Evolutionary conservation across 176 grass and related monocot species (phyloP).

Genomic region (Aegilops sharonensis): DNA sequence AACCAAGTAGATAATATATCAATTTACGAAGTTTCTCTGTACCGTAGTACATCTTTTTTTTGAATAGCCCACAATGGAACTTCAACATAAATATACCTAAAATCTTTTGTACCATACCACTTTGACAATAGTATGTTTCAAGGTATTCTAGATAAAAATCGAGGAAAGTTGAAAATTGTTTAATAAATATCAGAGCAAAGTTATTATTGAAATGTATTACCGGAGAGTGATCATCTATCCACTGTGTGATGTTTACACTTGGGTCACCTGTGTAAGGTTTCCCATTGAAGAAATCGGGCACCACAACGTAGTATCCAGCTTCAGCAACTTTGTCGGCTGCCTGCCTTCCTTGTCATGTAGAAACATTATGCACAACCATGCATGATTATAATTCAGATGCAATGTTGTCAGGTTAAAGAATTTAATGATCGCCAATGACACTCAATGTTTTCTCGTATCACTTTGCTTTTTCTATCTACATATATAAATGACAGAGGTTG

Average conservation of each 20-base stretch:
- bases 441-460: background rate
- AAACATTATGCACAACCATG: background rate
- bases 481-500: background rate
- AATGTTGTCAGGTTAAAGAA: background rate
- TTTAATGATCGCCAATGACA: background rate
- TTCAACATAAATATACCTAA: background rate
- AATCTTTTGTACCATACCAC: background rate
- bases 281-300: constrained; percentile 36
- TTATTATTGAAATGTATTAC: background rate
- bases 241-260: constrained; percentile 16
- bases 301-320: constrained; percentile 25
- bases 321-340: constrained; percentile 27
- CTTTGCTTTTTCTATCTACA: background rate
- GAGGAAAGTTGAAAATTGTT: background rate
- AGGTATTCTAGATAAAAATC: background rate
- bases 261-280: background rate
- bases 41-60: no score
- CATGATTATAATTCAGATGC: background rate
- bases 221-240: constrained; percentile 25
- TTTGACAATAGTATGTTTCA: background rate
- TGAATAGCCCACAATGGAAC: no score
- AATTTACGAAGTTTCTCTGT: background rate
- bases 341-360: background rate
- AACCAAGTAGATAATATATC: background rate
- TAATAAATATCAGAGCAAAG: background rate